A percentile compares a stretch with the other conserved stretches of the same genome.
These are phyloP conservation scores for Kondoa malvinella DNA, from an alignment of 768 basidiomycete genomes.

Conservation along the genomic window DNA sequence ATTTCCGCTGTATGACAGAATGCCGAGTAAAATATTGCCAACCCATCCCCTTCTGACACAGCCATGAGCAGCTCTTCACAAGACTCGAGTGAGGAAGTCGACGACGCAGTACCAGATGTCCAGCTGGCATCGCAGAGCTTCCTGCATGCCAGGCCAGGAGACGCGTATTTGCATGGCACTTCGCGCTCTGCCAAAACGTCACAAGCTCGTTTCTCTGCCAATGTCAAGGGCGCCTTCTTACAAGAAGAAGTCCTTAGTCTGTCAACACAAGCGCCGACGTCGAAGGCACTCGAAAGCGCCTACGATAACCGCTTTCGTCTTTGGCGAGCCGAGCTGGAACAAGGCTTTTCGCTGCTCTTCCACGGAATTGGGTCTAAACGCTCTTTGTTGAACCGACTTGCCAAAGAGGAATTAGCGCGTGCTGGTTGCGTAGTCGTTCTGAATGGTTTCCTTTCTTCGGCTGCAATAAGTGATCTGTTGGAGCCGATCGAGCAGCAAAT, in stretches of 20 bases:
- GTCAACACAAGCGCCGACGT: no score
- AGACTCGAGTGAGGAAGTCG: neutral
- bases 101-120: neutral
- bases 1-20: no score
- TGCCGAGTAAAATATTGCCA: no score
- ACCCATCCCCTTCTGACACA: no score
- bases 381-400: conserved; percentile 55
- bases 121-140: conserved; percentile 26
- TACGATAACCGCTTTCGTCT: conserved; percentile 36
- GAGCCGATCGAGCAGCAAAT: conserved; percentile 7
- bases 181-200: conserved; percentile 49
- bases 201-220: conserved; percentile 54
- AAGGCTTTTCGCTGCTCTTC: conserved; percentile 74
- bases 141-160: conserved; percentile 54
- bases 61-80: no score
- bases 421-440: conserved; percentile 57
- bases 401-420: conserved; percentile 41
- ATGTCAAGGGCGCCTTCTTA: conserved; percentile 37
- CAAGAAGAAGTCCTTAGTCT: conserved; percentile 27
- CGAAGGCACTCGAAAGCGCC: no score
- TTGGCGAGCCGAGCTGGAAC: conserved; percentile 52
- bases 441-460: conserved; percentile 58
- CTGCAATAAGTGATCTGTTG: conserved; percentile 49
- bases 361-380: conserved; percentile 86
- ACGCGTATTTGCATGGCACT: conserved; percentile 54